Evolutionary conservation across 495 filamentous ascomycete species (phyloP).

Genomic region (Cercophora samala): DNA sequence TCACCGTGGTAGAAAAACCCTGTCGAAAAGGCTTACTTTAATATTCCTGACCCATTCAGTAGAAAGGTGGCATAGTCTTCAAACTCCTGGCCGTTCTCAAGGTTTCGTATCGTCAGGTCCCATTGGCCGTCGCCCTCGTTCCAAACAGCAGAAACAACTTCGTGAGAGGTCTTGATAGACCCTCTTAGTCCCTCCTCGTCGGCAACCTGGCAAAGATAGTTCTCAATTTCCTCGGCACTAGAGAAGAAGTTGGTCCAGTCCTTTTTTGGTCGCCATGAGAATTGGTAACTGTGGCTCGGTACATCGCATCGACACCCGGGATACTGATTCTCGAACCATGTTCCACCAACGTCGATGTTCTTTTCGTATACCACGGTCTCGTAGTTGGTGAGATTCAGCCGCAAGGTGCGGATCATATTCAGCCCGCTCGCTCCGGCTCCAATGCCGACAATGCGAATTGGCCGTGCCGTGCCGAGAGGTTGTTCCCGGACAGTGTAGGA

Average conservation of each 20-base stretch:
- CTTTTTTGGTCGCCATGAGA: slow-evolving; percentile 54
- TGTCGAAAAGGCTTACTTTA: slow-evolving; percentile 48
- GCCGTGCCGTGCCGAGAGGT: slow-evolving; percentile 43
- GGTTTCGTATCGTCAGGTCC: slow-evolving; percentile 49
- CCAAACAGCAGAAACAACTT: slow-evolving; percentile 41
- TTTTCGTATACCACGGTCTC: slow-evolving; percentile 74
- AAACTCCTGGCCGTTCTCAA: slow-evolving; percentile 43
- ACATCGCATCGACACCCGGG: slow-evolving; percentile 55
- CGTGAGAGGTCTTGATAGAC: slow-evolving; percentile 44
- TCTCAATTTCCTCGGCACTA: slow-evolving; percentile 53
- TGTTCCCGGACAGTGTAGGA: slow-evolving; percentile 41
- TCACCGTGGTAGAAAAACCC: background rate
- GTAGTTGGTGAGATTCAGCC: slow-evolving; percentile 41
- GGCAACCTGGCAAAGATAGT: slow-evolving; percentile 55
- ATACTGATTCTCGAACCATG: slow-evolving; percentile 59
- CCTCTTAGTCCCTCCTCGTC: slow-evolving; percentile 55
- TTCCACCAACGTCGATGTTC: slow-evolving; percentile 63
- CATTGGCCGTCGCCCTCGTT: slow-evolving; percentile 46
- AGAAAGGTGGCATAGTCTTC: slow-evolving; percentile 54
- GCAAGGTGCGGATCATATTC: slow-evolving; percentile 45
- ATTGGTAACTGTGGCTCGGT: slow-evolving; percentile 54
- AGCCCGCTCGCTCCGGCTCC: slow-evolving; percentile 51
- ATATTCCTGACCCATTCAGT: slow-evolving; percentile 55
- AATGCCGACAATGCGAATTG: slow-evolving; percentile 48
- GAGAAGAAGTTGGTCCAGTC: slow-evolving; percentile 61